phyloP scores from a whole-genome alignment of 768 basidiomycete genomes.

The Hortiboletus flavorubellus region DNA sequence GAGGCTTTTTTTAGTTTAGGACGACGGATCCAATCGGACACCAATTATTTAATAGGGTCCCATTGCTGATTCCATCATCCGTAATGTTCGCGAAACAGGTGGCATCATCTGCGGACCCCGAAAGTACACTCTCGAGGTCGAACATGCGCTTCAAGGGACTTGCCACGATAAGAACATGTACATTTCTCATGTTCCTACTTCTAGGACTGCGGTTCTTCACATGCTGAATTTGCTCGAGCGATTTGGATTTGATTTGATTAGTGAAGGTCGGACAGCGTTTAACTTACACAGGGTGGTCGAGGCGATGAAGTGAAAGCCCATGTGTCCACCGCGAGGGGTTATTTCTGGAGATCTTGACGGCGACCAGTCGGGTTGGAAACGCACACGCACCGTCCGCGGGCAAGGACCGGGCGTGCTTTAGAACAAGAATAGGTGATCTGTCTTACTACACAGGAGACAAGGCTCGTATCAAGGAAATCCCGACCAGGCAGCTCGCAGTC shows the following conservation, averaged over 20 bases:
- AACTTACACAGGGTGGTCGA: slow-evolving; percentile 82
- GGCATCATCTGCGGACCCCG: slow-evolving; percentile 80
- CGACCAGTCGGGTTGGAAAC: slow-evolving; percentile 45
- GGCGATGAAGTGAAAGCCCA: slow-evolving; percentile 71
- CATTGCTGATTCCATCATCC: slow-evolving; percentile 76
- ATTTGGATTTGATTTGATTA: slow-evolving; percentile 43
- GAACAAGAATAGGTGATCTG: slow-evolving; percentile 83
- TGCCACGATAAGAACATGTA: slow-evolving; percentile 80
- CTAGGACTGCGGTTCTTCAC: slow-evolving; percentile 86
- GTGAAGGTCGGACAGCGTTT: slow-evolving; percentile 52
- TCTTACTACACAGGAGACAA: slow-evolving; percentile 53
- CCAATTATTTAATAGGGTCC: slow-evolving; percentile 48
- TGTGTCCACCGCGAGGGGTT: slow-evolving; percentile 11
- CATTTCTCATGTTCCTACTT: slow-evolving; percentile 80
- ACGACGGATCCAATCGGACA: slow-evolving; percentile 12
- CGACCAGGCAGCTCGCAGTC: slow-evolving; percentile 66
- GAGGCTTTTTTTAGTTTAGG: slow-evolving; percentile 70
- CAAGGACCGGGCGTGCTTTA: slow-evolving; percentile 30
- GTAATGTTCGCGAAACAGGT: slow-evolving; percentile 65
- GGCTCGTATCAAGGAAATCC: slow-evolving; percentile 56
- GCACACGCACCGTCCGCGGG: slow-evolving; percentile 7
- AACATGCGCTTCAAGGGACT: slow-evolving; percentile 71
- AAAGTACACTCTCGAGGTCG: slow-evolving; percentile 64
- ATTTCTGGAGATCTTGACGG: slow-evolving; percentile 4
- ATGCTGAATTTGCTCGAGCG: slow-evolving; percentile 89